phyloP scores from a whole-genome alignment of 106 monocot genomes.

The Dioscorea zingiberensis region DNA sequence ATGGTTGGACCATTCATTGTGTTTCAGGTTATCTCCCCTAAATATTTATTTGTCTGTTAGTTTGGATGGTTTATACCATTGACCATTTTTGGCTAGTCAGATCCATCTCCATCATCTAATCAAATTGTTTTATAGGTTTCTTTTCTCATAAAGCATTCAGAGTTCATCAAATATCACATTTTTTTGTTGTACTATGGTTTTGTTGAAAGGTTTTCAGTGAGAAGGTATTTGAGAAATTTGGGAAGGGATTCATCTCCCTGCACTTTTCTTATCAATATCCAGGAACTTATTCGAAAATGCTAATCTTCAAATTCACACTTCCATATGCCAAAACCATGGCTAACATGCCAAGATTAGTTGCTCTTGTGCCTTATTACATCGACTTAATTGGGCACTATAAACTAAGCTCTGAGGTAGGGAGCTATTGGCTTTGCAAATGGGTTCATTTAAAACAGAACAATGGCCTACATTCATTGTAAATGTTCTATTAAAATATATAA shows the following conservation, averaged over 20 bases:
- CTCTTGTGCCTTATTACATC: slow-evolving; percentile 89
- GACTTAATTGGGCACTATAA: slow-evolving; percentile 95
- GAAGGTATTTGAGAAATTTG: slow-evolving; percentile 76
- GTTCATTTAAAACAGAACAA: too few species aligned
- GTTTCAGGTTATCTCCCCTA: too few species aligned
- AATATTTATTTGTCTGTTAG: too few species aligned
- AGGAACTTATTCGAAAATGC: slow-evolving; percentile 60
- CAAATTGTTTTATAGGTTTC: too few species aligned
- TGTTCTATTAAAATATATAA: not conserved
- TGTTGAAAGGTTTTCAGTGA: slow-evolving; percentile 69
- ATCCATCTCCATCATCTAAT: too few species aligned
- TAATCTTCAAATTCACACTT: slow-evolving; percentile 74
- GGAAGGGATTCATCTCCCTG: slow-evolving; percentile 85
- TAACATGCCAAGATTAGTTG: slow-evolving; percentile 71
- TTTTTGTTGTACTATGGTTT: not conserved
- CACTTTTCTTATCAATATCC: slow-evolving; percentile 83
- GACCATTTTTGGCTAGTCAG: too few species aligned
- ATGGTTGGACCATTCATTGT: too few species aligned
- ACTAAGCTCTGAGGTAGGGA: slow-evolving; percentile 64
- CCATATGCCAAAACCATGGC: slow-evolving; percentile 63
- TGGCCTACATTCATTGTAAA: too few species aligned
- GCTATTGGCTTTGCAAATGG: too few species aligned
- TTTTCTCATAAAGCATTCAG: not conserved
- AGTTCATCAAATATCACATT: not conserved
- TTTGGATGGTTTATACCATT: too few species aligned